These are phyloP conservation scores for Neofusicoccum umdonicola DNA, from an alignment of 2,329 filamentous ascomycete genomes.

Conservation along the genomic window DNA sequence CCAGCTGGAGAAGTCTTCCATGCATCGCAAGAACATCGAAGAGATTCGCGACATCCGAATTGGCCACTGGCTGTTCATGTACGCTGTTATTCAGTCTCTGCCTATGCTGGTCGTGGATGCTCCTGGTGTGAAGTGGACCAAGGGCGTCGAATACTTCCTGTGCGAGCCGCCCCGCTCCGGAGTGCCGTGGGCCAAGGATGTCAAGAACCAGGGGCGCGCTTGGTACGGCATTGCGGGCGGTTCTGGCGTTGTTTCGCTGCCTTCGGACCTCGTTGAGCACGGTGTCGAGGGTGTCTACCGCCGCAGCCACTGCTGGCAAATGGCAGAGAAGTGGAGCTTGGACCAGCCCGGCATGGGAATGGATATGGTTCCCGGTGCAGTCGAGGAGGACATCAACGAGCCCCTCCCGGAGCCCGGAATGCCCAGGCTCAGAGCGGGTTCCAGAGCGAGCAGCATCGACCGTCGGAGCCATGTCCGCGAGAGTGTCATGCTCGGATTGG, in stretches of 20 bases:
- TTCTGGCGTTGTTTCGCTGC: slow-evolving; percentile 59
- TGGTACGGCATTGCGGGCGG: slow-evolving; percentile 75
- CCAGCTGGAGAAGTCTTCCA: slow-evolving; percentile 68
- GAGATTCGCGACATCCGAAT: slow-evolving; percentile 70
- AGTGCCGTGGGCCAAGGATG: slow-evolving; percentile 70
- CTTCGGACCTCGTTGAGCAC: slow-evolving; percentile 63
- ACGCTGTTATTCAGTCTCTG: slow-evolving; percentile 72
- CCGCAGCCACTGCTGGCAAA: slow-evolving; percentile 67
- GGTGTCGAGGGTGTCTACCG: slow-evolving; percentile 67
- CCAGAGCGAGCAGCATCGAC: slow-evolving; percentile 12
- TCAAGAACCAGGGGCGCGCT: slow-evolving; percentile 54
- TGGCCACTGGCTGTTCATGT: slow-evolving; percentile 80
- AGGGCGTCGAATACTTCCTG: slow-evolving; percentile 78
- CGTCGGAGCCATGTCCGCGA: slow-evolving; percentile 27
- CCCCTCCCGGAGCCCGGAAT: slow-evolving; percentile 30
- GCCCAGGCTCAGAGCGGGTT: neutral
- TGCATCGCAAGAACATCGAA: slow-evolving; percentile 60
- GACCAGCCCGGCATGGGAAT: slow-evolving; percentile 28
- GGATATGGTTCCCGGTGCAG: slow-evolving; percentile 31
- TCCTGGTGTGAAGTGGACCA: slow-evolving; percentile 64
- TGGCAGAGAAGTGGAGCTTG: slow-evolving; percentile 60
- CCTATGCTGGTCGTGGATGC: slow-evolving; percentile 77
- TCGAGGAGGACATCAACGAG: slow-evolving; percentile 32
- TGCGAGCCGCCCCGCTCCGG: slow-evolving; percentile 72
- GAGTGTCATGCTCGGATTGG: slow-evolving; percentile 46